Conservation (phyloP, 2,329 filamentous ascomycete species). For the Neofusicoccum kwambonambiense region DNA sequence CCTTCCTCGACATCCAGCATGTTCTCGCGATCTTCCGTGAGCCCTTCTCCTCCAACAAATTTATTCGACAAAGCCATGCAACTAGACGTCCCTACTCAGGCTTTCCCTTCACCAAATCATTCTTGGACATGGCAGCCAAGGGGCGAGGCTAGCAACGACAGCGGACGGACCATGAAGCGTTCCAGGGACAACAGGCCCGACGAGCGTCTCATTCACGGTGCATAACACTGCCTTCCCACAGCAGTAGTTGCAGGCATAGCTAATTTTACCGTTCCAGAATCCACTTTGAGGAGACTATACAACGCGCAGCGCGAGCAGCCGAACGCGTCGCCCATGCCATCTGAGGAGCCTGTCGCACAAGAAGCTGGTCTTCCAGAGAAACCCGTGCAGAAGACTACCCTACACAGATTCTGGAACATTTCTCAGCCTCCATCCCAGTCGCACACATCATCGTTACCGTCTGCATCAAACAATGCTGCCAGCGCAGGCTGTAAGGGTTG, state of each 20-base stretch:
- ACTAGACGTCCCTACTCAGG: conserved; percentile 22
- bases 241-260: neutral
- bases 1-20: conserved; percentile 43
- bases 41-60: conserved; percentile 20
- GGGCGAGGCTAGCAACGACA: conserved; percentile 23
- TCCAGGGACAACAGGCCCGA: conserved; percentile 59
- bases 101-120: neutral
- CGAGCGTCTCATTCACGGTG: conserved; percentile 56
- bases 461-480: neutral
- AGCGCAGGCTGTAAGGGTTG: conserved; percentile 45
- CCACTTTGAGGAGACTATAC: conserved; percentile 46
- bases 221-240: conserved; percentile 18
- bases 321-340: conserved; percentile 29
- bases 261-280: conserved; percentile 37
- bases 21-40: conserved; percentile 19
- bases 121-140: conserved; percentile 21
- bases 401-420: conserved; percentile 50
- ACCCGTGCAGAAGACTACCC: conserved; percentile 31
- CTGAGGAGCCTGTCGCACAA: conserved; percentile 19
- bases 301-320: conserved; percentile 41
- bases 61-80: conserved; percentile 25
- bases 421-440: conserved; percentile 31
- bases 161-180: conserved; percentile 59
- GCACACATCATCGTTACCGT: conserved; percentile 17
- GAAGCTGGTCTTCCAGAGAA: neutral